Percentiles rank a stretch among this genome's conserved stretches.
These are phyloP conservation scores for Xylariaceae sp. DNA, from an alignment of 2,329 filamentous ascomycete genomes.

Conservation along the genomic window DNA sequence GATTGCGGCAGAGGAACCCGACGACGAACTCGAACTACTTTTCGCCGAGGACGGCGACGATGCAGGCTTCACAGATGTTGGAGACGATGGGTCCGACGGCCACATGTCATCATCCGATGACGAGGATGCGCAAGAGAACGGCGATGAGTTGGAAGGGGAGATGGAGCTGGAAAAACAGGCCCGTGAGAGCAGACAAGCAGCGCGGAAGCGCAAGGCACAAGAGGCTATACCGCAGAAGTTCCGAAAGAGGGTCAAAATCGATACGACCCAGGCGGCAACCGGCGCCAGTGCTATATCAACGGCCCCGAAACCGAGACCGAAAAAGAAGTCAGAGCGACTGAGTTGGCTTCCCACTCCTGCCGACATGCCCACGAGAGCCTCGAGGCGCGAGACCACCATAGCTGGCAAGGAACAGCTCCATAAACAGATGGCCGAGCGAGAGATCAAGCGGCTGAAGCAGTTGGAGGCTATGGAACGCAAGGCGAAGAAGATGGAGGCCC, in stretches of 20 bases:
- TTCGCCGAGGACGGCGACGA: slow-evolving; percentile 70
- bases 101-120: slow-evolving; percentile 80
- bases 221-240: slow-evolving; percentile 66
- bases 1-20: slow-evolving; percentile 67
- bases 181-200: slow-evolving; percentile 59
- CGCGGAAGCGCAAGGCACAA: slow-evolving; percentile 74
- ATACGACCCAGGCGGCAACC: slow-evolving; percentile 32
- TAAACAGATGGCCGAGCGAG: slow-evolving; percentile 68
- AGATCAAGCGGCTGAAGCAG: slow-evolving; percentile 65
- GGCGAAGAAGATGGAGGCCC: slow-evolving; percentile 64
- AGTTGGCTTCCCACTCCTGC: slow-evolving; percentile 53
- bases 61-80: slow-evolving; percentile 63
- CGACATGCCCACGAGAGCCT: slow-evolving; percentile 54
- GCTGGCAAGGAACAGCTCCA: slow-evolving; percentile 58
- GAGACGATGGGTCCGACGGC: slow-evolving; percentile 65
- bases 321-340: slow-evolving; percentile 55
- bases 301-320: slow-evolving; percentile 43
- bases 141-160: slow-evolving; percentile 77
- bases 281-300: slow-evolving; percentile 29
- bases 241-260: slow-evolving; percentile 71
- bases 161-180: slow-evolving; percentile 76
- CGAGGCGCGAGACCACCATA: slow-evolving; percentile 52
- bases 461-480: slow-evolving; percentile 62
- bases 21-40: slow-evolving; percentile 64
- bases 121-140: slow-evolving; percentile 67